Percentiles rank a stretch among this genome's conserved stretches.
These are phyloP conservation scores for Russula vinacea DNA, from an alignment of 768 basidiomycete genomes.

Conservation along the genomic window DNA sequence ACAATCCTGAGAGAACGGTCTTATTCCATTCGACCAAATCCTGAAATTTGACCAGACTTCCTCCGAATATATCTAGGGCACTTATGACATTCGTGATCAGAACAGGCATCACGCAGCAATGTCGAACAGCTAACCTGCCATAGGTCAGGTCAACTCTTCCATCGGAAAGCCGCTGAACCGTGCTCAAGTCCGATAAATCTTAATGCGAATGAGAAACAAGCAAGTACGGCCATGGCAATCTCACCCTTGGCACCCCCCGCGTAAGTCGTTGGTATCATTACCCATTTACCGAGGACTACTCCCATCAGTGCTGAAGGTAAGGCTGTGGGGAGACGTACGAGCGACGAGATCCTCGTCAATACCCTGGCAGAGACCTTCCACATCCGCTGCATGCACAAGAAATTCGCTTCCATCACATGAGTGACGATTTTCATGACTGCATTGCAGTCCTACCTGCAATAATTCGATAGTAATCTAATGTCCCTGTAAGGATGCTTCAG, in stretches of 20 bases:
- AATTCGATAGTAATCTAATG: conserved; percentile 70
- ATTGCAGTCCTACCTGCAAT: conserved; percentile 62
- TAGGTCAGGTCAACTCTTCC: conserved; percentile 88
- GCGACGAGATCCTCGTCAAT: conserved; percentile 86
- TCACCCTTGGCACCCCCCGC: conserved; percentile 92
- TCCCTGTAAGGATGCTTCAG: conserved; percentile 48
- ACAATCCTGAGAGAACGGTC: conserved; percentile 5
- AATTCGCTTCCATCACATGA: conserved; percentile 62
- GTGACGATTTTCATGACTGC: conserved; percentile 12
- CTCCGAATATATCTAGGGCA: conserved; percentile 71
- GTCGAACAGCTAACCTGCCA: conserved; percentile 54
- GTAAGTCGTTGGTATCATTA: conserved; percentile 87
- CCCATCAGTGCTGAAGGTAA: conserved; percentile 24
- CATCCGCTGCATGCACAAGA: conserved; percentile 95
- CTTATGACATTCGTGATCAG: conserved; percentile 33
- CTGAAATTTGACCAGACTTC: conserved; percentile 56
- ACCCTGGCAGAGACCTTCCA: conserved; percentile 95
- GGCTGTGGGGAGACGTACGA: conserved; percentile 44
- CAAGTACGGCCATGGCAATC: background rate
- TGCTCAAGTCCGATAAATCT: conserved; percentile 79
- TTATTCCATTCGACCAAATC: conserved; percentile 43
- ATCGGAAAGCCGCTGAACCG: conserved; percentile 73
- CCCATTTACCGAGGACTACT: conserved; percentile 90
- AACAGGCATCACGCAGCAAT: background rate
- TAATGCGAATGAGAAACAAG: conserved; percentile 5